phyloP scores from a whole-genome alignment of 2,329 filamentous ascomycete species.

The Aspergillus fijiensis region DNA sequence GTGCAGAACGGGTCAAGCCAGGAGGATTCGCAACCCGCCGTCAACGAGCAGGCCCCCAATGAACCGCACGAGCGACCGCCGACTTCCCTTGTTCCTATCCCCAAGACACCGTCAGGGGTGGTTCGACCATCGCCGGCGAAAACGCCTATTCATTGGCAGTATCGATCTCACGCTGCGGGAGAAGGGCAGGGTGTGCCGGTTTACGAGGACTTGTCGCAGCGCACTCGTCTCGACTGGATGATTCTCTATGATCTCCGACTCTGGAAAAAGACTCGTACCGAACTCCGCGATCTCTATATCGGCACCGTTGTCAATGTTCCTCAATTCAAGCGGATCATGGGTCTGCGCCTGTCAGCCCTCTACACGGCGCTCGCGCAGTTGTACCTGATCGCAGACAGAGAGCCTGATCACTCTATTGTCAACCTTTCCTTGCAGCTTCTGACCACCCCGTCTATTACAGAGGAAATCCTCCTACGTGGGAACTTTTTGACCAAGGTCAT shows the following conservation, averaged over 20 bases:
- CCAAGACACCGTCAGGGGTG: constrained; percentile 68
- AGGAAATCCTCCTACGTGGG: constrained; percentile 88
- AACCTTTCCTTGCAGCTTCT: constrained; percentile 95
- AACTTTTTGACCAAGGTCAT: constrained; percentile 95
- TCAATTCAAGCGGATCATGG: constrained; percentile 91
- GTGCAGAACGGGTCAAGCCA: constrained; percentile 5
- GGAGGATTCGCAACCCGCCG: constrained; percentile 8
- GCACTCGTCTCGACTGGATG: constrained; percentile 88
- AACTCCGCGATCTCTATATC: constrained; percentile 90
- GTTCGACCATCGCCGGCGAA: constrained; percentile 45
- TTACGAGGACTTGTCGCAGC: constrained; percentile 84
- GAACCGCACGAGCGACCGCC: constrained; percentile 20
- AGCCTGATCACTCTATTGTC: constrained; percentile 98
- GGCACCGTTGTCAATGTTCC: constrained; percentile 94
- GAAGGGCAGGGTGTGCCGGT: constrained; percentile 62
- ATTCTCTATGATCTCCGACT: constrained; percentile 91
- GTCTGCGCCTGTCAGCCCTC: constrained; percentile 87
- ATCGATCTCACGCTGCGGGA: constrained; percentile 70
- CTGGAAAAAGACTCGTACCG: constrained; percentile 93
- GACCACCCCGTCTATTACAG: constrained; percentile 93
- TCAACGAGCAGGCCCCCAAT: constrained; percentile 16
- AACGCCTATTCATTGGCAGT: constrained; percentile 77
- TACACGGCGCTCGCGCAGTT: constrained; percentile 93
- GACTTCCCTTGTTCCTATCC: constrained; percentile 60
- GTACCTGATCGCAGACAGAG: constrained; percentile 91